Conservation (phyloP, 106 monocot species). For the Posidonia australis region DNA sequence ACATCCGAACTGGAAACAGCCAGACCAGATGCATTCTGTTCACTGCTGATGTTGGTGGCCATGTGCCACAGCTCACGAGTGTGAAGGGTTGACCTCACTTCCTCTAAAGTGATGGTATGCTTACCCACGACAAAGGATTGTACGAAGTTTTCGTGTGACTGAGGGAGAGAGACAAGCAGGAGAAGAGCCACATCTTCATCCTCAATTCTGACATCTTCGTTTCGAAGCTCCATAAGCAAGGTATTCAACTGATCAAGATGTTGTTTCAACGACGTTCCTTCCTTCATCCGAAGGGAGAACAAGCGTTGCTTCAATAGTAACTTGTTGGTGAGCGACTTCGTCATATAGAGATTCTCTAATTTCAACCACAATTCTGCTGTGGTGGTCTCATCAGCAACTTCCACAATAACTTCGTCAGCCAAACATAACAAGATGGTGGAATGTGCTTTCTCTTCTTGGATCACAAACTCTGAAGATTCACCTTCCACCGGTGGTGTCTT, state of each 20-base stretch:
- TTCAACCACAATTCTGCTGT: not conserved
- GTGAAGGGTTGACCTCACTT: too few relatives aligned
- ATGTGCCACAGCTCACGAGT: too few relatives aligned
- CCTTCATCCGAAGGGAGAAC: not conserved
- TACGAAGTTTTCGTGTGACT: not conserved
- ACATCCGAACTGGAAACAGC: too few relatives aligned
- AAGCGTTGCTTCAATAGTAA: not conserved
- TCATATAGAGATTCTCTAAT: not conserved
- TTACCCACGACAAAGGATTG: not conserved
- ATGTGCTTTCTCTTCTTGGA: not conserved
- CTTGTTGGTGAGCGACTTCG: not conserved
- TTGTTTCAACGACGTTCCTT: not conserved
- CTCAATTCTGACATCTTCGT: not conserved
- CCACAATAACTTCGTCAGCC: not conserved
- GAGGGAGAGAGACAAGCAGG: too few relatives aligned
- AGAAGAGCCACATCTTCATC: not conserved
- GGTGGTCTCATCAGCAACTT: not conserved
- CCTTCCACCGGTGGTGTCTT: too few relatives aligned
- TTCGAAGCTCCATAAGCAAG: too few relatives aligned
- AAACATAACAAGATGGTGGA: not conserved
- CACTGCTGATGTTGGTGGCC: too few relatives aligned
- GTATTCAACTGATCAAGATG: too few relatives aligned
- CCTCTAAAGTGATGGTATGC: too few relatives aligned
- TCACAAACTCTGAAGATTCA: too few relatives aligned
- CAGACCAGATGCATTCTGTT: too few relatives aligned